Evolutionary conservation across 148 eudicot species (phyloP).

Genomic region (Hydrangea macrophylla): DNA sequence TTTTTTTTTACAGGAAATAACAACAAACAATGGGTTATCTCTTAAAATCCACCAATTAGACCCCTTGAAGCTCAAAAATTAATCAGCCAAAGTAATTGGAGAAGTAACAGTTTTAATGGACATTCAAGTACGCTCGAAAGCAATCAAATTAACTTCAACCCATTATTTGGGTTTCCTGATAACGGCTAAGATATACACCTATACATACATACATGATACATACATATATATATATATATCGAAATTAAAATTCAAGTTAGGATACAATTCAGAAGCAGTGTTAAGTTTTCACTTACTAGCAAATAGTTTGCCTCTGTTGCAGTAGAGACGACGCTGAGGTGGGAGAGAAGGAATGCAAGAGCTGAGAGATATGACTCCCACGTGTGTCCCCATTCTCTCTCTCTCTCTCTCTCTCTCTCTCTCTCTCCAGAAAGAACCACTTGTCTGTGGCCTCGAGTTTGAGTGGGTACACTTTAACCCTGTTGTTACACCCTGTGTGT

Average conservation of each 20-base stretch:
- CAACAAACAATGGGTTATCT: not conserved
- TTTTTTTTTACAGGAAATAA: no score
- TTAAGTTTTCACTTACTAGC: constrained; percentile 17
- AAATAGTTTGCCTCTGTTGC: constrained; percentile 17
- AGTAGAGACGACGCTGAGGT: constrained; percentile 14
- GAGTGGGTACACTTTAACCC: no score
- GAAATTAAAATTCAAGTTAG: not conserved
- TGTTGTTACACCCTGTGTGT: no score
- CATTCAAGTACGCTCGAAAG: not conserved
- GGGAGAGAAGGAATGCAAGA: constrained; percentile 24
- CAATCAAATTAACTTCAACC: not conserved
- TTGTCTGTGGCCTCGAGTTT: not conserved
- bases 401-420: not conserved
- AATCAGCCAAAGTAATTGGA: not conserved
- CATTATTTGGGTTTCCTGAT: not conserved
- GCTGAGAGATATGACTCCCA: constrained; percentile 22
- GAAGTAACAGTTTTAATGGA: not conserved
- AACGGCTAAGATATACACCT: no score
- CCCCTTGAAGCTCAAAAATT: not conserved
- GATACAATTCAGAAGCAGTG: not conserved
- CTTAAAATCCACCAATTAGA: not conserved
- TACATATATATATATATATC: not conserved
- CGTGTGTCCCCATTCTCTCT: constrained; percentile 12
- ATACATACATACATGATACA: not conserved
- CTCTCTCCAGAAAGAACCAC: not conserved